Percentiles rank a stretch among this genome's conserved stretches.
These are phyloP conservation scores for Tetradesmus obliquus DNA, from an alignment of 139 green algal species.

Conservation along the genomic window DNA sequence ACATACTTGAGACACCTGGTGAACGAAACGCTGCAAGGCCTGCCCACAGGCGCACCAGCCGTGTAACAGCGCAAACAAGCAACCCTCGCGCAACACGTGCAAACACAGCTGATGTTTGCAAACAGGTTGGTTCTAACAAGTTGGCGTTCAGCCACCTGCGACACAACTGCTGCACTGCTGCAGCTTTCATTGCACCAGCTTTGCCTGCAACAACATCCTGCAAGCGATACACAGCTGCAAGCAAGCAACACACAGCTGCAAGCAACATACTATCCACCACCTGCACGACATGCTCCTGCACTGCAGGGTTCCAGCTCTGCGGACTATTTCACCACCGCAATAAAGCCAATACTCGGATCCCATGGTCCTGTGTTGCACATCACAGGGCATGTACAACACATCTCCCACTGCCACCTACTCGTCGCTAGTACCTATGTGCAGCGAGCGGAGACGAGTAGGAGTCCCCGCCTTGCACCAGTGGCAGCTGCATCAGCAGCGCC, in stretches of 20 bases:
- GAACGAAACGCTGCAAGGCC: neutral
- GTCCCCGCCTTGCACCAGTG: neutral
- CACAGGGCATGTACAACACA: neutral
- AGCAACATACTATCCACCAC: neutral
- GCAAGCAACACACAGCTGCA: neutral
- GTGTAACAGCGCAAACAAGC: neutral
- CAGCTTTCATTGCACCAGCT: neutral
- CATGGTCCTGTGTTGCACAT: no score
- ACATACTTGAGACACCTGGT: neutral
- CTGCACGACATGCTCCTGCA: no score
- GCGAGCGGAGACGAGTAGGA: neutral
- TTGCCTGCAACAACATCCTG: neutral
- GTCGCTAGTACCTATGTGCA: neutral
- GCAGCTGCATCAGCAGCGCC: slow-evolving; percentile 16
- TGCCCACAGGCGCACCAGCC: neutral
- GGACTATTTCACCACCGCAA: no score
- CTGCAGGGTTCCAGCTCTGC: no score
- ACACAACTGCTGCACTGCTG: neutral
- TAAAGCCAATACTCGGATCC: no score
- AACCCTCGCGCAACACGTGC: neutral
- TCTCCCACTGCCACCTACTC: neutral
- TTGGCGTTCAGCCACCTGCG: neutral
- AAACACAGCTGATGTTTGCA: neutral
- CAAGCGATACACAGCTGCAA: neutral
- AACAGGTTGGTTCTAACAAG: no score